phyloP scores from a whole-genome alignment of 306 rosid genomes.

The Cicer arietinum region DNA sequence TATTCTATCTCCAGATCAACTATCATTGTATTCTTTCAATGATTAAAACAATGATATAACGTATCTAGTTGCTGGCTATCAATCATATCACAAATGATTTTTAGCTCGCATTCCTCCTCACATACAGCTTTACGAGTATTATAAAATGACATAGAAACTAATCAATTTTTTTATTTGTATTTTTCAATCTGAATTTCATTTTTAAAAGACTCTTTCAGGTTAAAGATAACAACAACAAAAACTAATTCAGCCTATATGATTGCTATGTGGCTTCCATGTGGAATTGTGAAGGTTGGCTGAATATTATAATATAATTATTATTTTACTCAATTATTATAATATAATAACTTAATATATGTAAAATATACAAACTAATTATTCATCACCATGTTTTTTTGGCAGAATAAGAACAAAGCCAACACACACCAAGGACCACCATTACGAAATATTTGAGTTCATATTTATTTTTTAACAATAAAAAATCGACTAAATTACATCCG shows the following conservation, averaged over 20 bases:
- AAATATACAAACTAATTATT: constrained; percentile 27
- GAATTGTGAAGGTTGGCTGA: constrained; percentile 43
- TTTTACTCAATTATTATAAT: neutral
- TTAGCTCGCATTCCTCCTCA: constrained; percentile 31
- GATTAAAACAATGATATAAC: constrained; percentile 14
- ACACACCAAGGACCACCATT: constrained; percentile 34
- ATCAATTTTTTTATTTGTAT: neutral
- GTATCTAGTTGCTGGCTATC: constrained; percentile 30
- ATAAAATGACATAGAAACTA: constrained; percentile 18
- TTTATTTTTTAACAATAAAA: neutral
- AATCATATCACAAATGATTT: constrained; percentile 25
- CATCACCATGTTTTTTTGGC: constrained; percentile 35
- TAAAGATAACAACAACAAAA: constrained; percentile 43
- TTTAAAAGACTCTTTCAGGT: neutral
- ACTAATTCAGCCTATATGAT: constrained; percentile 46
- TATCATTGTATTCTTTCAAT: constrained; percentile 24
- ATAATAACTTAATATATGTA: neutral
- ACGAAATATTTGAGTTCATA: constrained; percentile 1
- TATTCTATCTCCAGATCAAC: constrained; percentile 25
- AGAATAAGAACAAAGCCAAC: constrained; percentile 34
- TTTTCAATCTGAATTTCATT: constrained; percentile 34
- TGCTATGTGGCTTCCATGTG: constrained; percentile 59
- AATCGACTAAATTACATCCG: no score
- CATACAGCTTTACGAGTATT: constrained; percentile 34
- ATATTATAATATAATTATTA: neutral